Percentiles rank a stretch among this genome's conserved stretches.
Conservation (phyloP, 257 asterid species). For the Przewalskia tangutica region DNA sequence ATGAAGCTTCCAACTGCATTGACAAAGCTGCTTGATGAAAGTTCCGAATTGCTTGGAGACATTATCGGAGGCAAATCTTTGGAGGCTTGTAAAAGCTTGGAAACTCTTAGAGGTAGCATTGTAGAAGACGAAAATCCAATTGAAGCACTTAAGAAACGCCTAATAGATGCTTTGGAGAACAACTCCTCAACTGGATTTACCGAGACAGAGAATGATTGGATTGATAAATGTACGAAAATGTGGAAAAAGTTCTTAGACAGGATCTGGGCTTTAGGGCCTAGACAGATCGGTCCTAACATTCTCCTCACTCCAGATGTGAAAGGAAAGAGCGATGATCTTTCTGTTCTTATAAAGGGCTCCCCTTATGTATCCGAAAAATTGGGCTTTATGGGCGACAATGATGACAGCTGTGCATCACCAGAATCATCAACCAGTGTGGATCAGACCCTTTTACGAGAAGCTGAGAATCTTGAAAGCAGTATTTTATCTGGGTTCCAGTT, state of each 20-base stretch:
- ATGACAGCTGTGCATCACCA: conserved; percentile 11
- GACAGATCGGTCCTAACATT: conserved; percentile 83
- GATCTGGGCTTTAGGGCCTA: conserved; percentile 94
- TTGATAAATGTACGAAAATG: conserved; percentile 35
- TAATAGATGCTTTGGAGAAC: conserved; percentile 64
- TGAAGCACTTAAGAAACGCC: conserved; percentile 59
- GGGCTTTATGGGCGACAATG: conserved; percentile 37
- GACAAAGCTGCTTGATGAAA: conserved; percentile 72
- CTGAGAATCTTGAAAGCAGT: conserved; percentile 69
- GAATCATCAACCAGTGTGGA: conserved; percentile 27
- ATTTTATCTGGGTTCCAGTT: conserved; percentile 86
- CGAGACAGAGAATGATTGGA: conserved; percentile 44
- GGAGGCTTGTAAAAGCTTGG: conserved; percentile 53
- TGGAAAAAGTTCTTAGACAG: conserved; percentile 60
- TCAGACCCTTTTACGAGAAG: conserved; percentile 42
- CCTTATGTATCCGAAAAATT: conserved; percentile 61
- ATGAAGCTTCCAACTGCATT: conserved; percentile 75
- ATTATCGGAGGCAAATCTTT: conserved; percentile 66
- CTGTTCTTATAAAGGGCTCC: conserved; percentile 58
- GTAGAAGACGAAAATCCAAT: conserved; percentile 65
- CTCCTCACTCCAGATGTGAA: conserved; percentile 49
- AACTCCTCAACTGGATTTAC: conserved; percentile 27
- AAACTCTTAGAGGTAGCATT: conserved; percentile 44
- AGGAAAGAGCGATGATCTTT: conserved; percentile 26
- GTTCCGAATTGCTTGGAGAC: conserved; percentile 64